Evolutionary conservation across 192 early-diverging fungal species (phyloP).

Genomic region (Umbelopsis ramanniana): DNA sequence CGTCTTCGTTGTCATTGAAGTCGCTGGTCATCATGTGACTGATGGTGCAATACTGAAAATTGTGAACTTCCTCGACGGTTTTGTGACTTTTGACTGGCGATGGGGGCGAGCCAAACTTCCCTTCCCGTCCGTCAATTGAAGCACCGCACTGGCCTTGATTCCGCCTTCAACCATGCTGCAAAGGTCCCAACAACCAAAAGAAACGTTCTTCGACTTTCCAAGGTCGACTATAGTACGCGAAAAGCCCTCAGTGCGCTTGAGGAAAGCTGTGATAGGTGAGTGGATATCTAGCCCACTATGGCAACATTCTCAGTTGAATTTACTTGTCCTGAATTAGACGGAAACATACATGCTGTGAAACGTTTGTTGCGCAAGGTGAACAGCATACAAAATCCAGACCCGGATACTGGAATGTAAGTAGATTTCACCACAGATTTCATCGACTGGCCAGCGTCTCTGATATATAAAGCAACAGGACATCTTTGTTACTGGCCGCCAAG

Average conservation of each 20-base stretch:
- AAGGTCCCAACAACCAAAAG: background rate
- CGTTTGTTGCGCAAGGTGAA: conserved; percentile 34
- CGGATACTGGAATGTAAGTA: conserved; percentile 42
- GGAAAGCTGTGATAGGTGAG: conserved; percentile 40
- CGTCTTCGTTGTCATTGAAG: conserved; percentile 12
- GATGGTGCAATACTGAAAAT: background rate
- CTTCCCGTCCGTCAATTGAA: background rate
- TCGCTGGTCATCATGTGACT: conserved; percentile 7
- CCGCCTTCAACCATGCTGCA: background rate
- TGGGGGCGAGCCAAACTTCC: too few relatives aligned
- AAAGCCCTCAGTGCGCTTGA: conserved; percentile 36
- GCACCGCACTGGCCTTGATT: background rate
- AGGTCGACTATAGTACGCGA: conserved; percentile 36
- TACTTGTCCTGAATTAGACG: conserved; percentile 24
- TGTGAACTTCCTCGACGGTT: background rate
- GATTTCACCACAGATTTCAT: conserved; percentile 23
- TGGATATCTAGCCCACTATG: background rate
- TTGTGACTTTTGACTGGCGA: conserved; percentile 1
- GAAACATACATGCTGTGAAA: conserved; percentile 42
- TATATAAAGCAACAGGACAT: conserved; percentile 36
- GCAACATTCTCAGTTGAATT: background rate
- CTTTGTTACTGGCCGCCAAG: conserved; percentile 39
- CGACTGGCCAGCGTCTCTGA: conserved; percentile 30
- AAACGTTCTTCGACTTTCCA: conserved; percentile 37
- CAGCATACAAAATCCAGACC: conserved; percentile 44